Base-by-base conservation (phyloP, 2,329 filamentous ascomycete genomes). In the Trichoderma brevicompactum region DNA sequence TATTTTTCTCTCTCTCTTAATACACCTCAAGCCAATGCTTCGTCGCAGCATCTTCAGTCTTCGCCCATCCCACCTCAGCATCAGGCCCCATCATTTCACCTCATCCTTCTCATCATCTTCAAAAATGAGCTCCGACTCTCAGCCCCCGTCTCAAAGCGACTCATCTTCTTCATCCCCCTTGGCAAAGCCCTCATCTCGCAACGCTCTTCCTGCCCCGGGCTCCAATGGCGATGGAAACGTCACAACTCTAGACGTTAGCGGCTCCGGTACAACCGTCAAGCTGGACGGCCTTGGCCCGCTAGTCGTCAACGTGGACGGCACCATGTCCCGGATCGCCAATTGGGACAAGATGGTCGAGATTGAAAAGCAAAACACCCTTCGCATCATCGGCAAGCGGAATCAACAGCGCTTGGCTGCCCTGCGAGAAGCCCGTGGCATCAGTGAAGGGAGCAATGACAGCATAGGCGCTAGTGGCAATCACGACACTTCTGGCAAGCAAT, bases 231-330 rank as follows among this genome's bases (percentile, higher is more conserved):
- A 54, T 60, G 62, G 19, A 40, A 38, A 48, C 49, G 43, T 69
- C 50, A 66, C 71, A 32, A 73, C 69, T n/a, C 73, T 78, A 34
- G 75, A 78, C 68, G 72, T 78, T 66, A 73, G 73, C 54, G 71
- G 72, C 49, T 71, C 66, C 38, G 72, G 69, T 19, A 66, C 74
- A 9, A 74, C 75, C 17, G 81, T 90, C 49, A 85, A 83, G 56
- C 83, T 93, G 8, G 89, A 92, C 72, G 83, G 86, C 67, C 79
- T 93, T 28, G 90, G 91, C 0, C 91, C 91, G 1, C 81, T 93
- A 71, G 89, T 94, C 1, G 87, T 93, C 63, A 90, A 92, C 74
- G 79, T 81, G 67, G 89, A 94, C 75, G 91, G 91, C 19, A 88
- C 88, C 8, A 76, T 92, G 70, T 87, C 87, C 65, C 83, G 90